These are phyloP conservation scores for Aspergillus ostianus DNA, from an alignment of 495 filamentous ascomycete genomes.

Conservation along the genomic window DNA sequence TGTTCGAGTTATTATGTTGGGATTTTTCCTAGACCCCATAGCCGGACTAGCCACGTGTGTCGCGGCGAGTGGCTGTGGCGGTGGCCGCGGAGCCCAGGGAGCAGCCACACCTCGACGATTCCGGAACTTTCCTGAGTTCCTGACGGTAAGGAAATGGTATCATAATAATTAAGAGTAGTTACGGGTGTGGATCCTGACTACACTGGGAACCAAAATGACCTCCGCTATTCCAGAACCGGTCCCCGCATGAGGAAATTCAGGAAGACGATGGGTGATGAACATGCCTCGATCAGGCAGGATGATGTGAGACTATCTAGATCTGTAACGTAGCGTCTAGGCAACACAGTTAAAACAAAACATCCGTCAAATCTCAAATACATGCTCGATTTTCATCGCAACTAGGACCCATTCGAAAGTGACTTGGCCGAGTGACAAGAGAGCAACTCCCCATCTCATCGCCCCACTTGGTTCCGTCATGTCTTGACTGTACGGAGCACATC, in stretches of 20 bases:
- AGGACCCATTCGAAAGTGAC: not conserved
- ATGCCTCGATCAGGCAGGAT: not conserved
- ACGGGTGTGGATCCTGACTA: not conserved
- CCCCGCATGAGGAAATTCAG: not conserved
- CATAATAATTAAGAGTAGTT: not conserved
- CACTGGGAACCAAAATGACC: not conserved
- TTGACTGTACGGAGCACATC: not conserved
- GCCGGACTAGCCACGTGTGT: constrained; percentile 21
- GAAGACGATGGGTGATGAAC: not conserved
- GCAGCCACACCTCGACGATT: constrained; percentile 2
- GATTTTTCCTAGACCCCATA: constrained; percentile 1
- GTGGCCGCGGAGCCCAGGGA: not conserved
- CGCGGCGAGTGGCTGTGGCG: constrained; percentile 21
- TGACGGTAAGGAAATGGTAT: not conserved
- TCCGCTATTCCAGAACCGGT: not conserved
- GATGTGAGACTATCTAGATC: not conserved
- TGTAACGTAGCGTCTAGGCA: constrained; percentile 1
- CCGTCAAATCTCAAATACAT: not conserved
- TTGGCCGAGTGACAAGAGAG: not conserved
- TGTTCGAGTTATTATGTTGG: not conserved
- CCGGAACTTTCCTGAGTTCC: constrained; percentile 4
- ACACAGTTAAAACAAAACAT: not conserved
- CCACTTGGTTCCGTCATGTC: not conserved
- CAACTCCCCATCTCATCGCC: not conserved
- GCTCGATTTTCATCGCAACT: not conserved